These are phyloP conservation scores for Claviceps monticola DNA, from an alignment of 2,329 filamentous ascomycete genomes.

Conservation along the genomic window DNA sequence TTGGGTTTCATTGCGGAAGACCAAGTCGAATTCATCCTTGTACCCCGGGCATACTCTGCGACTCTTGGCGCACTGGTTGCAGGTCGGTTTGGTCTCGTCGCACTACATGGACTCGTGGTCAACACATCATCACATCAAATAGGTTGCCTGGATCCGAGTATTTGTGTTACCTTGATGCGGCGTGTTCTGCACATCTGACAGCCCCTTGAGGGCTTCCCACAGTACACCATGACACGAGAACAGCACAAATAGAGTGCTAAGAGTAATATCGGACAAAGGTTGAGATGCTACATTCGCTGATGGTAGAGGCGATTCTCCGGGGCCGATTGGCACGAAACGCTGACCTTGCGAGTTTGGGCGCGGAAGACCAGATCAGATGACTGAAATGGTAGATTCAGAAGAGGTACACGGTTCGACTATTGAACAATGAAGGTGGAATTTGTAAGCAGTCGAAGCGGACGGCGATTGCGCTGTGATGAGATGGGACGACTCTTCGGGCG, in stretches of 20 bases:
- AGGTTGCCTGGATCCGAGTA: not conserved
- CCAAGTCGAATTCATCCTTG: constrained; percentile 57
- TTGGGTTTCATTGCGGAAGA: constrained; percentile 60
- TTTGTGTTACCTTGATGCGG: constrained; percentile 49
- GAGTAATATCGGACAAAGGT: not conserved
- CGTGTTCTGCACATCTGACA: constrained; percentile 63
- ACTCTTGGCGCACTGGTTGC: constrained; percentile 51
- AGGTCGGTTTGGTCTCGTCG: constrained; percentile 53
- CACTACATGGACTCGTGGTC: constrained; percentile 29
- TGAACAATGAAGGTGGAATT: not conserved
- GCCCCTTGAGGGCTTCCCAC: constrained; percentile 51
- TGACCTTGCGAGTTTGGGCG: not conserved
- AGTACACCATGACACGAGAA: constrained; percentile 42
- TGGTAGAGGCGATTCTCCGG: not conserved
- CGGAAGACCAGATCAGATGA: not conserved
- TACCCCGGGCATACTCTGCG: constrained; percentile 52
- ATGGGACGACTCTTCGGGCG: not conserved
- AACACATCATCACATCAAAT: not conserved
- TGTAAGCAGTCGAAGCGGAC: not conserved
- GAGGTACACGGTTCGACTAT: not conserved
- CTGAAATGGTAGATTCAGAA: not conserved
- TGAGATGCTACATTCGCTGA: not conserved
- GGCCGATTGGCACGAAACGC: not conserved
- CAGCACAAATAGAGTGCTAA: not conserved
- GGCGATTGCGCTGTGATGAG: not conserved